phyloP scores from a whole-genome alignment of 2,329 filamentous ascomycete genomes.

The Coniosporium tulheliwenetii region DNA sequence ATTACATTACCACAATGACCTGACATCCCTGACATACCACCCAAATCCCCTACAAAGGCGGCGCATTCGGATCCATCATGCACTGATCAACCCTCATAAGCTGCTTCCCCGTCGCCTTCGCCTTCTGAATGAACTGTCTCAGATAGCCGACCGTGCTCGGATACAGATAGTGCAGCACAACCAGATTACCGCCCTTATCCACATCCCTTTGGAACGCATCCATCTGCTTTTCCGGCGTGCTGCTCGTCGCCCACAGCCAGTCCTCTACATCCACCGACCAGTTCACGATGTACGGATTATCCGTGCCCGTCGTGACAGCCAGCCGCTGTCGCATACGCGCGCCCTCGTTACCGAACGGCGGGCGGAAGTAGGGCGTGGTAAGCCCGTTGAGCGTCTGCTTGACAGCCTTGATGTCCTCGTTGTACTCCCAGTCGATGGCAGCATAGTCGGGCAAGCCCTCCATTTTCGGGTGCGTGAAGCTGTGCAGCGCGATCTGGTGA shows the following conservation, averaged over 20 bases:
- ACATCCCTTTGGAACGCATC: slow-evolving; percentile 50
- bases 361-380: slow-evolving; percentile 43
- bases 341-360: slow-evolving; percentile 53
- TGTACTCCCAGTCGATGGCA: slow-evolving; percentile 47
- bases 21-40: too few relatives aligned
- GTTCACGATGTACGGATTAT: slow-evolving; percentile 43
- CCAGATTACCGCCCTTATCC: slow-evolving; percentile 44
- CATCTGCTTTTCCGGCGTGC: slow-evolving; percentile 50
- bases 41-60: too few relatives aligned
- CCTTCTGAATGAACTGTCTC: slow-evolving; percentile 46
- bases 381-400: slow-evolving; percentile 18
- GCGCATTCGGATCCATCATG: slow-evolving; percentile 39
- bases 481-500: slow-evolving; percentile 55
- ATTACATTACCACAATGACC: too few relatives aligned
- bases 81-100: slow-evolving; percentile 54
- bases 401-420: slow-evolving; percentile 38
- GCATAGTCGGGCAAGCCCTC: slow-evolving; percentile 37
- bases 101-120: slow-evolving; percentile 46
- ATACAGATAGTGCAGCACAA: slow-evolving; percentile 56
- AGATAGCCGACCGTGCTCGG: slow-evolving; percentile 48
- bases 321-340: slow-evolving; percentile 50
- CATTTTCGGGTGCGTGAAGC: slow-evolving; percentile 54
- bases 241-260: slow-evolving; percentile 48
- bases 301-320: slow-evolving; percentile 28
- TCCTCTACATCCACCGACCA: slow-evolving; percentile 60